phyloP scores from a whole-genome alignment of 257 asterid genomes.

The Hygrophila difformis region DNA sequence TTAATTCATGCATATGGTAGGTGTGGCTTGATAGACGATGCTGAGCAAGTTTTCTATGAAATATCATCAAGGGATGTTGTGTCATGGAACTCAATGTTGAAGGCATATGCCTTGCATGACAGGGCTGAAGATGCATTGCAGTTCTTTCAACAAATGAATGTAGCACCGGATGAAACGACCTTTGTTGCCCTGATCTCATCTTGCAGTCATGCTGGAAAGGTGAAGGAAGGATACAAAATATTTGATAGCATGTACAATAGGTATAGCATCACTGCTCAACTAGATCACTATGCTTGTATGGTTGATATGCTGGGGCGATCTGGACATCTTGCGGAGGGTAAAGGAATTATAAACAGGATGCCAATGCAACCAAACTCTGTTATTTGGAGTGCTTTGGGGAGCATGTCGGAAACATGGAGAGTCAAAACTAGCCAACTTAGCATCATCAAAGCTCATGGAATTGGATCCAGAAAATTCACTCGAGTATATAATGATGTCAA shows the following conservation, averaged over 20 bases:
- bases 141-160: constrained; percentile 46
- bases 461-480: constrained; percentile 62
- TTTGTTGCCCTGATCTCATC: constrained; percentile 69
- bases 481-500: constrained; percentile 57
- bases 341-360: constrained; percentile 37
- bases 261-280: constrained; percentile 62
- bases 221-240: constrained; percentile 39
- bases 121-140: constrained; percentile 43
- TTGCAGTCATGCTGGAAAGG: constrained; percentile 82
- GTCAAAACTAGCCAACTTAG: constrained; percentile 37
- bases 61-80: constrained; percentile 1
- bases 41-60: constrained; percentile 29
- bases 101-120: constrained; percentile 81
- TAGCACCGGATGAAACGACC: constrained; percentile 70
- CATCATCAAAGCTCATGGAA: constrained; percentile 49
- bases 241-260: constrained; percentile 16
- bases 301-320: constrained; percentile 59
- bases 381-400: constrained; percentile 77
- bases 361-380: constrained; percentile 71
- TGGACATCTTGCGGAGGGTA: constrained; percentile 56
- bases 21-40: constrained; percentile 53
- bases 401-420: constrained; percentile 83
- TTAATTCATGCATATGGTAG: constrained; percentile 73
- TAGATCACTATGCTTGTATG: constrained; percentile 82
- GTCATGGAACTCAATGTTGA: constrained; percentile 36